These are phyloP conservation scores for Angophora floribunda DNA, from an alignment of 345 rosid species.

Conservation along the genomic window DNA sequence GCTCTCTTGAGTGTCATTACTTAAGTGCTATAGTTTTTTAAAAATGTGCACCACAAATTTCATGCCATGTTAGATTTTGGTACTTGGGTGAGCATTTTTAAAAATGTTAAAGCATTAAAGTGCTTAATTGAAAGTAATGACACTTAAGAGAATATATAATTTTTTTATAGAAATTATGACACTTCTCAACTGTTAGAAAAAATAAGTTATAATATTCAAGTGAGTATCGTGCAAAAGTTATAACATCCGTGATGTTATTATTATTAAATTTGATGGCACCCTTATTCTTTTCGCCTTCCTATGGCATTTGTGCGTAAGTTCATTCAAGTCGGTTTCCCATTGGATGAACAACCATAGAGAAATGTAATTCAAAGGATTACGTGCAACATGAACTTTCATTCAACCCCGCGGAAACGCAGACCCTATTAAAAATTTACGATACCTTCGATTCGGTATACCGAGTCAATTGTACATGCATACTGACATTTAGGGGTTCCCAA, in stretches of 20 bases:
- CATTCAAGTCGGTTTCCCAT: neutral
- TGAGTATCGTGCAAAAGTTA: accelerated
- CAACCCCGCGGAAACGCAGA: neutral
- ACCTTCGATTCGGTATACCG: neutral
- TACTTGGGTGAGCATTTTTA: neutral
- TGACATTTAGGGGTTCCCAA: neutral
- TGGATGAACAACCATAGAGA: neutral
- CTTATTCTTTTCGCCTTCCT: neutral
- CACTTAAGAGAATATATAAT: too few relatives aligned
- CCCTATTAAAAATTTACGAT: neutral
- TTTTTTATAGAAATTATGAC: neutral
- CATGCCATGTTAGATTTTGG: neutral
- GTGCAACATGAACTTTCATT: neutral
- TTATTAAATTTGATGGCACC: neutral
- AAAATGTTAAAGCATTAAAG: neutral
- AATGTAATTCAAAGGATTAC: neutral
- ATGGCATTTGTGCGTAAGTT: neutral
- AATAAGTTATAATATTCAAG: too few relatives aligned
- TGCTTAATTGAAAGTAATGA: too few relatives aligned
- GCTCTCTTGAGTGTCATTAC: neutral
- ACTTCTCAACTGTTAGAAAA: neutral
- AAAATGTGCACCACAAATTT: too few relatives aligned
- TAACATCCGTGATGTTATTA: too few relatives aligned
- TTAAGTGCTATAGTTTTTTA: neutral
- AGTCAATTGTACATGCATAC: neutral